Base-by-base conservation (phyloP, 2,329 filamentous ascomycete species). In the Bipolaris zeicola region DNA sequence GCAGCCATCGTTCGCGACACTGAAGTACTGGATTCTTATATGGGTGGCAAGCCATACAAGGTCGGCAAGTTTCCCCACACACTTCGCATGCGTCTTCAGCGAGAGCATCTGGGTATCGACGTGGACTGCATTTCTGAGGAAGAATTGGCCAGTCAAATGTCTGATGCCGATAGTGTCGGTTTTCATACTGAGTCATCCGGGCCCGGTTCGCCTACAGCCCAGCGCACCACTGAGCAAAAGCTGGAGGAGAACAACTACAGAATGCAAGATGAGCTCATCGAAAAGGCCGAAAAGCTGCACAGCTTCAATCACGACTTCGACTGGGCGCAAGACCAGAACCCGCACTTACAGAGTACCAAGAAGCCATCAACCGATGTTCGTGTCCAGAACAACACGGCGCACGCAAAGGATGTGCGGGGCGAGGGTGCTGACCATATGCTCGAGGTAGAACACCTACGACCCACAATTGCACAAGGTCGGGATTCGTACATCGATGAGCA, bases 101-200 rank as follows among this genome's bases (percentile, higher is more conserved):
- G 94, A 61, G 95, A 99, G 77, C 95, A 99, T 79, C 82, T 99
- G 28, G 95, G 95, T n/a, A 81, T 98, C 37, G 93, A 98, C 70
- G 92, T 96, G 3, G 95, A 99, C 74, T 90, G 91, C 69, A 88
- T 97, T 26, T 60, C 63, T 6, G 73, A 75, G 24, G 73, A 76
- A 42, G 74, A 76, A 31, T 69, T 66, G 63, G 62, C 63, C 13
- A 75, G 72, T 39, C 66, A 71, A 43, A 68, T 67, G 57, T 53
- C 50, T 11, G 76, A 69, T 65, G 86, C 91, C 70, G 91, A 95
- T 70, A 87, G 94, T 59, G 88, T 92, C 64, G 83, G 89, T 61
- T 64, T 78, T 68, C 58, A 76, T 64, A 64, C 71, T 56, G 64
- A 78, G 65, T 65, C 76, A 42, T 68, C 71, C 20, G 59, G 65